Base-by-base conservation (phyloP, 2,329 filamentous ascomycete genomes). In the Hansfordia pulvinata region DNA sequence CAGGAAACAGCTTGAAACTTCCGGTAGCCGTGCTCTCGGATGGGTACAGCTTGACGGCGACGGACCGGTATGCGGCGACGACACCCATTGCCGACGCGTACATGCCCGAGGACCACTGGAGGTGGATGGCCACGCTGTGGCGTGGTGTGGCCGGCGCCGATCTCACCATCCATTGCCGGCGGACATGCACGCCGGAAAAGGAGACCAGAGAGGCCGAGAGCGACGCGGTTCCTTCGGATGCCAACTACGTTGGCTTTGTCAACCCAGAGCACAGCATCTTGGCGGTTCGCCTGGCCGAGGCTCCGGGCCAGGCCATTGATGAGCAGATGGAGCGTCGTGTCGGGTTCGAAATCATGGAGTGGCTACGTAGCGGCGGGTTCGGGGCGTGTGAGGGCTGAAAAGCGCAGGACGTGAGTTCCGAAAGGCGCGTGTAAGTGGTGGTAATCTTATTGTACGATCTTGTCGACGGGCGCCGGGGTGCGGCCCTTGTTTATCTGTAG, bases 51-150 rank as follows among this genome's bases (percentile, higher is more conserved):
- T 69, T 94, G 20, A 79, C 76, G 9, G 68, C 78, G 1, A 77
- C 82, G 1, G 81, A 94, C 46, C 60, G 64, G 25, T 88, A 78
- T 47, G 80, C 85, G 2, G 72, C 69, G 29, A 60, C 64, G 10
- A 73, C 86, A 22, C 77, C 80, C 2, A 84, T 92, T 37, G 58
- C 64, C 11, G 85, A 93, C 44, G 62, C 66, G 6, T 93, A 92
- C 49, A 69, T 73, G 10, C 75, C 81, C 0, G 66, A 80, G n/a
- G 85, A 93, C 42, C 88, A 96, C 54, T 96, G 88, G 85, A 81
- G 92, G 50, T 96, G 88, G 88, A 84, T 90, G 62, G 88, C 88
- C 19, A 88, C 81, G 22, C 67, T 94, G 13, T 96, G 88, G 88
- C 75, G 86, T 8, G 83, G 84, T 8, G 79, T 82, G 28, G 65